Percentiles rank a stretch among this genome's conserved stretches.
Conservation (phyloP, 2,329 filamentous ascomycete genomes). For the Metarhizium guizhouense region DNA sequence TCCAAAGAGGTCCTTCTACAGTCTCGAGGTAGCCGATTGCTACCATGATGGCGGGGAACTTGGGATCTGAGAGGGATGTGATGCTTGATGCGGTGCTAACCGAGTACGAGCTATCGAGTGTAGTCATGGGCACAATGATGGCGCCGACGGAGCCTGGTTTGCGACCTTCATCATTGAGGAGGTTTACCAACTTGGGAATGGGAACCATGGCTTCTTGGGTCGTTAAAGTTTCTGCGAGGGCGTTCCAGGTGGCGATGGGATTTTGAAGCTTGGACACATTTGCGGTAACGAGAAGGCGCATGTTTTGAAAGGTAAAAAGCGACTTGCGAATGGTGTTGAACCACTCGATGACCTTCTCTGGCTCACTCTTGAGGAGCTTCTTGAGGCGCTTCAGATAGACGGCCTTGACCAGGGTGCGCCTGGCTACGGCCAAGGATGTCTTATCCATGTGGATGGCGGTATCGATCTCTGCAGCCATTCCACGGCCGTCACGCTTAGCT, state of each 20-base stretch:
- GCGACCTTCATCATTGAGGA: conserved; percentile 68
- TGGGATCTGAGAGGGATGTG: conserved; percentile 64
- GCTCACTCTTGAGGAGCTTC: conserved; percentile 68
- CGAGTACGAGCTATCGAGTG: conserved; percentile 86
- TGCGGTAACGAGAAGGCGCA: conserved; percentile 76
- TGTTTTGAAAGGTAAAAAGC: conserved; percentile 76
- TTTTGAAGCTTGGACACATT: conserved; percentile 65
- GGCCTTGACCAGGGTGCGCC: conserved; percentile 75
- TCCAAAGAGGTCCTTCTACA: conserved; percentile 91
- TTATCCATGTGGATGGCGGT: conserved; percentile 73
- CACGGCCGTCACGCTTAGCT: conserved; percentile 74
- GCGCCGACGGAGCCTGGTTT: conserved; percentile 65
- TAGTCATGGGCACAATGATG: conserved; percentile 81
- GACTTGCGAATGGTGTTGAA: conserved; percentile 68
- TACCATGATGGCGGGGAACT: conserved; percentile 76
- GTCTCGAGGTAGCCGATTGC: conserved; percentile 86
- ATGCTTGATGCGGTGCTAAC: conserved; percentile 68
- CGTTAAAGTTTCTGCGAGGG: conserved; percentile 31
- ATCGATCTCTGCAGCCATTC: conserved; percentile 57
- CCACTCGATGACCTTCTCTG: conserved; percentile 64
- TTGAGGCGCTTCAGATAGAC: conserved; percentile 81
- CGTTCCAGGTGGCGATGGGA: conserved; percentile 72
- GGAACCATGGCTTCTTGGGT: conserved; percentile 47
- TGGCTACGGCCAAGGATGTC: conserved; percentile 67
- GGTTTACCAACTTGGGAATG: conserved; percentile 58